Conservation (phyloP, 2,329 filamentous ascomycete species). For the Stachybotrys echinatus region DNA sequence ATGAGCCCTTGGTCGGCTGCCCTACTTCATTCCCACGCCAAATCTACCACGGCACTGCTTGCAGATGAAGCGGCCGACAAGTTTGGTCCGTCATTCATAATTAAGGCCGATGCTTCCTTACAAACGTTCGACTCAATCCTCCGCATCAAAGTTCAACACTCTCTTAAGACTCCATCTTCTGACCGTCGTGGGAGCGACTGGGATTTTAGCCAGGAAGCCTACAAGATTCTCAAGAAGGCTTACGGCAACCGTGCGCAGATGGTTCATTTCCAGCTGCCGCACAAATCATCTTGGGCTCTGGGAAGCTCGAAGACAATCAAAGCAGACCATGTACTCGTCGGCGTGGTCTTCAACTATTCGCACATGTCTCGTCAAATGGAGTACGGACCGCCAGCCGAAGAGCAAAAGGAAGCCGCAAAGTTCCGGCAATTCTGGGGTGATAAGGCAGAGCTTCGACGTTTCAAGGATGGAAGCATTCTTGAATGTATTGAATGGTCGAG, state of each 20-base stretch:
- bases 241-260: slow-evolving; percentile 69
- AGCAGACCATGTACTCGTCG: slow-evolving; percentile 48
- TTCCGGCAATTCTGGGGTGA: slow-evolving; percentile 95
- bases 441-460: slow-evolving; percentile 85
- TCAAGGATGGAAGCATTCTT: slow-evolving; percentile 89
- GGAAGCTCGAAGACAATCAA: slow-evolving; percentile 11
- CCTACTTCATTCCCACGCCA: slow-evolving; percentile 68
- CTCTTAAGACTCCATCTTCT: slow-evolving; percentile 13
- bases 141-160: slow-evolving; percentile 25
- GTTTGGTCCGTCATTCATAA: slow-evolving; percentile 81
- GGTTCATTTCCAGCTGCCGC: slow-evolving; percentile 50
- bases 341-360: slow-evolving; percentile 66
- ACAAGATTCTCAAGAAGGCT: slow-evolving; percentile 62
- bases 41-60: slow-evolving; percentile 67
- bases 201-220: slow-evolving; percentile 51
- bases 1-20: slow-evolving; percentile 82
- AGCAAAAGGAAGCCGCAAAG: slow-evolving; percentile 72
- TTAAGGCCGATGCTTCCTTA: slow-evolving; percentile 47
- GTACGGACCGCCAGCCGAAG: slow-evolving; percentile 79
- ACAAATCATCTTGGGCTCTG: slow-evolving; percentile 24
- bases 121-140: slow-evolving; percentile 49
- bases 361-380: slow-evolving; percentile 76
- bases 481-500: slow-evolving; percentile 86
- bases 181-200: slow-evolving; percentile 38
- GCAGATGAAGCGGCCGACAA: slow-evolving; percentile 70